Percentiles rank a stretch among this genome's conserved stretches.
These are phyloP conservation scores for Tuber borchii DNA, from an alignment of 495 filamentous ascomycete species.

Conservation along the genomic window DNA sequence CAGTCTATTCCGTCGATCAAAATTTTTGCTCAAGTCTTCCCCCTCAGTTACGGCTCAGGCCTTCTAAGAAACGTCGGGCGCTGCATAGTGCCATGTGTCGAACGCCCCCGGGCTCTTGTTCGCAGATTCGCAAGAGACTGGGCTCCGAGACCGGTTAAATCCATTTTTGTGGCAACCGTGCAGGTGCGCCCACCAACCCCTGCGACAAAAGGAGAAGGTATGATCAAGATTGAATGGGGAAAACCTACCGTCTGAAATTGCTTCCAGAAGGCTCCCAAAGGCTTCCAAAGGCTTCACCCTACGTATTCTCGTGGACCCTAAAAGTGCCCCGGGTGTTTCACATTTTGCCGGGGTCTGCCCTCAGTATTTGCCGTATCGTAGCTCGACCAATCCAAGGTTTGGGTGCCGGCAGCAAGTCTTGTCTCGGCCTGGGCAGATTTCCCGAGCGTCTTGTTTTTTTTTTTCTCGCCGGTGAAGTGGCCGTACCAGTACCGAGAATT, in stretches of 20 bases:
- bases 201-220: not conserved
- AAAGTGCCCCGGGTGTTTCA: not conserved
- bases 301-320: not conserved
- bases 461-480: not conserved
- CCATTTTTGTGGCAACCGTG: not conserved
- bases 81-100: not conserved
- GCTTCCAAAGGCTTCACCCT: not conserved
- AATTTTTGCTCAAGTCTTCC: not conserved
- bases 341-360: not conserved
- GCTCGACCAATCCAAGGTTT: not conserved
- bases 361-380: not conserved
- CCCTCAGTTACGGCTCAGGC: not conserved
- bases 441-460: not conserved
- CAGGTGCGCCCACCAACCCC: not conserved
- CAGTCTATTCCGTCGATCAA: not conserved
- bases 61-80: not conserved
- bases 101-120: not conserved
- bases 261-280: conserved; percentile 1
- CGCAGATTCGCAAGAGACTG: not conserved
- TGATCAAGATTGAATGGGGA: not conserved
- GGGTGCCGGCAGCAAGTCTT: not conserved
- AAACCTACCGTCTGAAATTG: not conserved
- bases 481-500: not conserved
- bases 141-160: not conserved
- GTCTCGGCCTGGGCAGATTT: not conserved